Base-by-base conservation (phyloP, 192 early-diverging fungal species). In the Allomyces macrogynus region DNA sequence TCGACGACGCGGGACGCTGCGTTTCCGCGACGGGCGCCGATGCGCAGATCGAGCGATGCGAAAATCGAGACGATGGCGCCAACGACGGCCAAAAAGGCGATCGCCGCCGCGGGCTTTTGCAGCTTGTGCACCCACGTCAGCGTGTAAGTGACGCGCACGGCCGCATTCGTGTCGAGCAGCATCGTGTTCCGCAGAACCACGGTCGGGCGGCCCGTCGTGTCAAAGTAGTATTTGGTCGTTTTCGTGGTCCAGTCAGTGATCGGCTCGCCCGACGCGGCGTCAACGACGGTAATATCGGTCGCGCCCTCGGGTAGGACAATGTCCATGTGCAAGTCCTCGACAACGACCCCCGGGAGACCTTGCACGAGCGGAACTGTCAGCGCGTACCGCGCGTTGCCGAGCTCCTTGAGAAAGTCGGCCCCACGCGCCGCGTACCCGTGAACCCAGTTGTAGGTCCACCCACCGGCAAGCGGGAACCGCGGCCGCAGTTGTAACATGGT, bases 391-490 rank as follows among this genome's bases (percentile, higher is more conserved):
- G 73, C 76, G 54, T 64, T 68, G 4, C 68, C 63, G 7, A 67
- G 57, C 27, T 81, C 64, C 18, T 77, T 73, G 60, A 95, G 64
- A 70, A 87, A 87, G 23, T 74, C 67, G 54, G 67, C 64, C 24
- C 90, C 66, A 14, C 91, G 87, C 23, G 86, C 76, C 62, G 88
- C 86, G 78, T 92, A 99, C 5, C 91, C 93, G 69, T 91, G 86
- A 70, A 86, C 86, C 91, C 90, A 99, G 18, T 87, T 89, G 69
- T 94, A 97, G 68, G 86, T 88, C 94, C 95, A 97, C n/a, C 91
- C 90, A 63, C 96, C 96, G 73, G 87, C 88, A 3, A 99, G 57
- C 43, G 94, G 96, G 74, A 89, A 99, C 32, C 96, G 84, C 40
- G 96, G 93, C 42, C 72, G 74, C n/a, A 97, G 74, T 49, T 86